Base-by-base conservation (phyloP, 768 basidiomycete species). In the Sporobolomyces pararoseus region DNA sequence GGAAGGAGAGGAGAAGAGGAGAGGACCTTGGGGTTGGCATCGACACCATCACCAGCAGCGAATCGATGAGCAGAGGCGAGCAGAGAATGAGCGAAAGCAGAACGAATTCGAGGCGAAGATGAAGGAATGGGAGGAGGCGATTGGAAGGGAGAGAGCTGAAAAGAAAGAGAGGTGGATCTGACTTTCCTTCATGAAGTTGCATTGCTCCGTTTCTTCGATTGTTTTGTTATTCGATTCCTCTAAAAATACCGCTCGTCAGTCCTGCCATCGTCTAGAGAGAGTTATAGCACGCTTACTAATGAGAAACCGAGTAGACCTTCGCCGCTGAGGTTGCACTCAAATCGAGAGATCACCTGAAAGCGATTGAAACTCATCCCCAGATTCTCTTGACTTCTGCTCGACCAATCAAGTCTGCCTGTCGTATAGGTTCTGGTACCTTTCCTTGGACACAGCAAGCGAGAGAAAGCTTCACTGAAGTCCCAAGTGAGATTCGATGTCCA, bases 401-500 rank as follows among this genome's bases (percentile, higher is more conserved):
- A 61, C 75, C 73, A 54, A 75, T 42, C n/a, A 61, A 42, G 37
- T 79, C 78, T 4, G 78, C 78, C 49, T 53, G 55, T 50, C 77
- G 55, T n/a, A 76, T 63, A 14, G 78, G 77, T 49, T 78, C 77
- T 2, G 77, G 77, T 6, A 79, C 66, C n/a, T 73, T 71, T 7
- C 63, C 60, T 10, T 51, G 49, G 9, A 32, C 59, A 6, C 64
- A 60, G 46, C 73, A 73, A 4, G 71, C 68, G n/a, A 76, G 66
- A 2, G 68, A 59, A 35, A 79, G 66, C 13, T 32, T 17, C 21
- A 77, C 35, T 5, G 68, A 62, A 0, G 77, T 76, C 19, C 46
- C 32, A 13, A 79, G 68, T 7, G 68, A 72, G 32, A 79, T 35
- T 3, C 63, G 68, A 52, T 78, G 77, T 0, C 76, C 78, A 3